These are phyloP conservation scores for Citrus hindsii DNA, from an alignment of 345 rosid genomes.

Conservation along the genomic window DNA sequence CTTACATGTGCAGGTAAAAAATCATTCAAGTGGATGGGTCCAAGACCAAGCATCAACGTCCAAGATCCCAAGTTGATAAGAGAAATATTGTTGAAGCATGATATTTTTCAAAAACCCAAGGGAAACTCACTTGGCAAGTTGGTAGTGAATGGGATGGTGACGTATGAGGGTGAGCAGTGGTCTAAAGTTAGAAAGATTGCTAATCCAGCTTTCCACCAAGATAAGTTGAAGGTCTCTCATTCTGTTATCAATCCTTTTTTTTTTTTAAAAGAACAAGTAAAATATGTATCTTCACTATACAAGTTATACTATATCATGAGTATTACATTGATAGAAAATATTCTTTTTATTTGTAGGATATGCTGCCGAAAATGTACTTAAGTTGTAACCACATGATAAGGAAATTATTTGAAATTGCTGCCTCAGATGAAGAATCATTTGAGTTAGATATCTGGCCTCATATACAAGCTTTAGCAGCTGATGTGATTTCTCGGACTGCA, in stretches of 20 bases:
- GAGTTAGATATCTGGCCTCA: background rate
- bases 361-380: conserved; percentile 26
- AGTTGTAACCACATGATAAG: conserved; percentile 29
- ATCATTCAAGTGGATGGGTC: conserved; percentile 4
- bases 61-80: conserved; percentile 6
- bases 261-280: background rate
- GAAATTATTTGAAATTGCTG: background rate
- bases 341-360: conserved; percentile 12
- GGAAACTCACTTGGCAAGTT: background rate
- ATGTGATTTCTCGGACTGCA: conserved; percentile 24
- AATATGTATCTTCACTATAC: too few species aligned
- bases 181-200: conserved; percentile 5
- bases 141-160: background rate
- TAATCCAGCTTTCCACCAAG: background rate
- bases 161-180: conserved; percentile 10
- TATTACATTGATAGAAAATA: background rate
- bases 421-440: background rate
- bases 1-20: conserved; percentile 3
- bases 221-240: background rate
- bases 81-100: background rate
- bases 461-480: background rate
- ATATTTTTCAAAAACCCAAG: background rate
- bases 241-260: background rate
- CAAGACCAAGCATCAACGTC: conserved; percentile 2
- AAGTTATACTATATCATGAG: background rate